Conservation (phyloP, 2,329 filamentous ascomycete species). For the Phyllosticta paracitricarpa region DNA sequence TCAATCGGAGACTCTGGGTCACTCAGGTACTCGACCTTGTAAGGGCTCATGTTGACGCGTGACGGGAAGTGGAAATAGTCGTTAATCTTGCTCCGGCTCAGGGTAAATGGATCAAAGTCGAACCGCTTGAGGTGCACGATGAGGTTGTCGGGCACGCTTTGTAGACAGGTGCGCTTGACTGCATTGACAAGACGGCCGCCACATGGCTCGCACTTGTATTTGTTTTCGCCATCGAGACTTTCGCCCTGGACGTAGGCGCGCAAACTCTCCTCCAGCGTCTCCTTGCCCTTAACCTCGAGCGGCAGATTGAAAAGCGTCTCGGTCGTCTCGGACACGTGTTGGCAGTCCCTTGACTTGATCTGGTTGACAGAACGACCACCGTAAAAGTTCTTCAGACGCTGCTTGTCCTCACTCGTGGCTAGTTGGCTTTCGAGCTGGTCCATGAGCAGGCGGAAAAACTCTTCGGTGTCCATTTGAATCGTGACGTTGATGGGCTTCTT, state of each 20-base stretch:
- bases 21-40: constrained; percentile 76
- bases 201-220: constrained; percentile 92
- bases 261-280: constrained; percentile 71
- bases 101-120: constrained; percentile 66
- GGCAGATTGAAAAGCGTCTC: constrained; percentile 93
- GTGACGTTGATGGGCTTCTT: constrained; percentile 74
- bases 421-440: constrained; percentile 85
- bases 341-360: constrained; percentile 87
- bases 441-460: constrained; percentile 92
- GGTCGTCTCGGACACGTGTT: constrained; percentile 81
- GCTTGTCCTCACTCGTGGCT: constrained; percentile 55
- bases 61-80: constrained; percentile 84
- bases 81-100: constrained; percentile 86
- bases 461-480: constrained; percentile 95
- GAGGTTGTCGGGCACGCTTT: constrained; percentile 84
- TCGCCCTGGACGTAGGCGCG: constrained; percentile 95
- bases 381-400: constrained; percentile 70
- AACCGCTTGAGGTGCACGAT: constrained; percentile 93
- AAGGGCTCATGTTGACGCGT: constrained; percentile 76
- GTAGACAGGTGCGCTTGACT: constrained; percentile 83
- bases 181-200: constrained; percentile 76
- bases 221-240: constrained; percentile 95
- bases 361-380: constrained; percentile 89
- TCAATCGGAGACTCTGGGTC: constrained; percentile 45
- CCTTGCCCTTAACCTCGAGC: constrained; percentile 91